A percentile compares a stretch with the other conserved stretches of the same genome.
phyloP scores from a whole-genome alignment of 768 basidiomycete species.

The Candolleomyces eurysporus region DNA sequence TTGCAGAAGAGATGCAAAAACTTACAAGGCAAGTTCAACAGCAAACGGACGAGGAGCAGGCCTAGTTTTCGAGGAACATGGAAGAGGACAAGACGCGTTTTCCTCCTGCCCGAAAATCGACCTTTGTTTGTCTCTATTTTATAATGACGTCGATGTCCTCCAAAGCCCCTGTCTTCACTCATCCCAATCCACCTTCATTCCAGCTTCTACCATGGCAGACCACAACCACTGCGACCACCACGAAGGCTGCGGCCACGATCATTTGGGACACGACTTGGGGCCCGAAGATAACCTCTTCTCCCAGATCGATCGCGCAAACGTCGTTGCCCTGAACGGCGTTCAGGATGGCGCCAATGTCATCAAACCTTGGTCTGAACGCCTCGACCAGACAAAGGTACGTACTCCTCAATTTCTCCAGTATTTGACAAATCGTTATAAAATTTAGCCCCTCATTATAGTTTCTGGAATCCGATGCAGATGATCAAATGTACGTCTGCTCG shows the following conservation, averaged over 20 bases:
- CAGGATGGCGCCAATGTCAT: constrained; percentile 57
- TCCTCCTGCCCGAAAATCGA: not conserved
- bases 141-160: constrained; percentile 2
- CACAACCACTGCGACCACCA: constrained; percentile 44
- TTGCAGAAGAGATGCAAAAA: constrained; percentile 1
- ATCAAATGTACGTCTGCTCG: constrained; percentile 60
- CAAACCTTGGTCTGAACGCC: constrained; percentile 84
- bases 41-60: not conserved
- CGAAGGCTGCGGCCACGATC: constrained; percentile 58
- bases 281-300: constrained; percentile 70
- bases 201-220: constrained; percentile 35
- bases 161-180: not conserved
- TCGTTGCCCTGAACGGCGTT: constrained; percentile 72
- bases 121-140: not conserved
- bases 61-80: not conserved
- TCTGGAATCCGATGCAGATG: constrained; percentile 88
- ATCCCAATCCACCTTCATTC: not conserved
- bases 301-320: constrained; percentile 78
- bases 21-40: constrained; percentile 11
- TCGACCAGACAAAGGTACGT: constrained; percentile 67
- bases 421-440: not conserved
- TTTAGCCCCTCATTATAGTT: constrained; percentile 42
- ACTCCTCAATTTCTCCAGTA: too few species aligned
- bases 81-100: not conserved
- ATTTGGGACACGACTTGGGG: constrained; percentile 44